Evolutionary conservation across 108 stramenopile species (phyloP).

Genomic region (Mayamaea pseudoterrestris): DNA sequence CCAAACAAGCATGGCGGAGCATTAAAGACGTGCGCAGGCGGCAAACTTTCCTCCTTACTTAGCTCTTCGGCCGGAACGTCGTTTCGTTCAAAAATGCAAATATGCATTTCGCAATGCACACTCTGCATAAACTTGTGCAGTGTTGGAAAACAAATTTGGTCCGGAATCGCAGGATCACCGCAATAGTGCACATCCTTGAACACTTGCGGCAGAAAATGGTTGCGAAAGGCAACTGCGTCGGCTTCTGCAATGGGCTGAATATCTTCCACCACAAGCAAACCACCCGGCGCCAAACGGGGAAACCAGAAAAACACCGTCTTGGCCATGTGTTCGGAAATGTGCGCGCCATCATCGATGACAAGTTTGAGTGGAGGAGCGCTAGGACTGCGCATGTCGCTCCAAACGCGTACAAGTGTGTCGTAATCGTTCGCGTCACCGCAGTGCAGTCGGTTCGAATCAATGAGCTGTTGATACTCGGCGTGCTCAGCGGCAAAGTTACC

Average conservation of each 20-base stretch:
- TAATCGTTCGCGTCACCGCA: constrained; percentile 40
- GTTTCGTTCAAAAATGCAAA: constrained; percentile 48
- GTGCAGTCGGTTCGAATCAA: constrained; percentile 26
- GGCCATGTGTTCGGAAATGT: constrained; percentile 37
- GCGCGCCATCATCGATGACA: constrained; percentile 50
- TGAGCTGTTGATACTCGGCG: constrained; percentile 18
- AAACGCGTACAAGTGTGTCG: constrained; percentile 10
- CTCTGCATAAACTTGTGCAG: constrained; percentile 26
- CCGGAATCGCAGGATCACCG: too few relatives aligned
- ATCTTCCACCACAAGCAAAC: constrained; percentile 45
- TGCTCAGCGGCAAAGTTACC: constrained; percentile 41
- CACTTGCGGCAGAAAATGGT: constrained; percentile 43
- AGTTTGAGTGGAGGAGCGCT: constrained; percentile 39
- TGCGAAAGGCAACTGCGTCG: constrained; percentile 32
- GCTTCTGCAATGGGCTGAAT: constrained; percentile 23
- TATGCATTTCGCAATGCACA: constrained; percentile 57
- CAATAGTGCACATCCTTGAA: constrained; percentile 55
- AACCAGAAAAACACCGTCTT: constrained; percentile 42
- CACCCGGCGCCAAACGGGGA: constrained; percentile 39
- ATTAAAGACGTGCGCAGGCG: constrained; percentile 21
- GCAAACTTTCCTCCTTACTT: constrained; percentile 12
- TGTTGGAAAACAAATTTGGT: constrained; percentile 54
- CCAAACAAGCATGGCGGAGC: too few relatives aligned
- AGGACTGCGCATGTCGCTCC: constrained; percentile 4
- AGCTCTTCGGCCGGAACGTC: constrained; percentile 19